Percentiles rank a stretch among this genome's conserved stretches.
Conservation (phyloP, 208 protist species). For the Trypanosoma mega region DNA sequence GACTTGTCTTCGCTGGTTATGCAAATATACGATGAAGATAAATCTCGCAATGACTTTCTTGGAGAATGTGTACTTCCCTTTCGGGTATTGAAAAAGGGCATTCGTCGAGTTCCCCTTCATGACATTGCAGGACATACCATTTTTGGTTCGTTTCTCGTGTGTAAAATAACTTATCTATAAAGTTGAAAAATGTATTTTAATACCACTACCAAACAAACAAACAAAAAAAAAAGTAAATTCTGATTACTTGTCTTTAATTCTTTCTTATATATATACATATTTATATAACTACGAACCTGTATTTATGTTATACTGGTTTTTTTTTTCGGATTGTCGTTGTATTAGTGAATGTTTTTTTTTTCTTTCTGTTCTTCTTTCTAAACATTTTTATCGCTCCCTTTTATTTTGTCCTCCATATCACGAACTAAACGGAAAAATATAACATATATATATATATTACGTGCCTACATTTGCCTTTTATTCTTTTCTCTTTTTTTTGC, state of each 20-base stretch:
- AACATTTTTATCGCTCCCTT: too few species aligned
- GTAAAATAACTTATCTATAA: slow-evolving; percentile 15
- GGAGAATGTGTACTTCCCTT: slow-evolving; percentile 62
- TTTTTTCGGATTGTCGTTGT: too few species aligned
- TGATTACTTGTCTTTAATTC: too few species aligned
- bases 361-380: too few species aligned
- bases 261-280: too few species aligned
- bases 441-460: neutral
- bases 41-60: slow-evolving; percentile 36
- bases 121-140: slow-evolving; percentile 38
- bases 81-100: slow-evolving; percentile 43
- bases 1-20: slow-evolving; percentile 53
- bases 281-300: too few species aligned
- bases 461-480: neutral
- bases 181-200: neutral
- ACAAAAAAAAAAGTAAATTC: too few species aligned
- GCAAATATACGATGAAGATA: slow-evolving; percentile 72
- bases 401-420: too few species aligned
- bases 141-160: slow-evolving; percentile 50
- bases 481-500: slow-evolving; percentile 24
- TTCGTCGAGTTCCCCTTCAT: slow-evolving; percentile 55
- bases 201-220: too few species aligned
- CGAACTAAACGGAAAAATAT: too few species aligned
- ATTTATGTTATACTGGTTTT: too few species aligned
- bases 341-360: too few species aligned